Evolutionary conservation across 2,329 filamentous ascomycete species (phyloP).

Genomic region (Stemphylium lycopersici): DNA sequence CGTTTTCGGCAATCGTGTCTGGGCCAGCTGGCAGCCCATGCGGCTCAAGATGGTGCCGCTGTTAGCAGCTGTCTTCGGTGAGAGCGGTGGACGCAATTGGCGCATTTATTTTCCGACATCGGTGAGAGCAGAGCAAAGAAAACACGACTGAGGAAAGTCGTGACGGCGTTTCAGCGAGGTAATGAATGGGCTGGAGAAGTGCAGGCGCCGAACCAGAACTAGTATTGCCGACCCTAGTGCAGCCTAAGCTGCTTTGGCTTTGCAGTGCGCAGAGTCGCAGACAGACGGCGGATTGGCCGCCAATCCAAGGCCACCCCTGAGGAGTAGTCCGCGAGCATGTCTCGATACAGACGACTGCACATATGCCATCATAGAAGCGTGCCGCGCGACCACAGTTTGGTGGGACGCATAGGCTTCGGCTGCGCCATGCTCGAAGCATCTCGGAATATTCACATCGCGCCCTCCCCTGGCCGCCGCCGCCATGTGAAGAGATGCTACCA

Average conservation of each 20-base stretch:
- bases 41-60: slow-evolving; percentile 17
- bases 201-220: slow-evolving; percentile 27
- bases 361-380: slow-evolving; percentile 26
- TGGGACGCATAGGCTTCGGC: slow-evolving; percentile 38
- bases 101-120: slow-evolving; percentile 6
- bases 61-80: neutral
- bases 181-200: slow-evolving; percentile 12
- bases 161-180: no score
- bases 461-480: slow-evolving; percentile 14
- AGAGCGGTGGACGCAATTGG: slow-evolving; percentile 3
- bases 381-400: slow-evolving; percentile 27
- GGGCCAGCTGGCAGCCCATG: slow-evolving; percentile 32
- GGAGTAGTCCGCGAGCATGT: slow-evolving; percentile 7
- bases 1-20: slow-evolving; percentile 37
- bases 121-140: neutral
- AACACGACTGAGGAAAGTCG: slow-evolving; percentile 2
- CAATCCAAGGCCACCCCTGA: neutral
- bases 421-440: slow-evolving; percentile 25
- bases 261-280: slow-evolving; percentile 14
- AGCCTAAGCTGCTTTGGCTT: slow-evolving; percentile 18
- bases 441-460: slow-evolving; percentile 33
- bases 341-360: slow-evolving; percentile 21
- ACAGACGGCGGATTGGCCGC: slow-evolving; percentile 23
- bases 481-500: slow-evolving; percentile 45
- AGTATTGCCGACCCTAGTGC: slow-evolving; percentile 27